Evolutionary conservation across 768 basidiomycete genomes (phyloP).

Genomic region (Xerocomellus chrysenteron): DNA sequence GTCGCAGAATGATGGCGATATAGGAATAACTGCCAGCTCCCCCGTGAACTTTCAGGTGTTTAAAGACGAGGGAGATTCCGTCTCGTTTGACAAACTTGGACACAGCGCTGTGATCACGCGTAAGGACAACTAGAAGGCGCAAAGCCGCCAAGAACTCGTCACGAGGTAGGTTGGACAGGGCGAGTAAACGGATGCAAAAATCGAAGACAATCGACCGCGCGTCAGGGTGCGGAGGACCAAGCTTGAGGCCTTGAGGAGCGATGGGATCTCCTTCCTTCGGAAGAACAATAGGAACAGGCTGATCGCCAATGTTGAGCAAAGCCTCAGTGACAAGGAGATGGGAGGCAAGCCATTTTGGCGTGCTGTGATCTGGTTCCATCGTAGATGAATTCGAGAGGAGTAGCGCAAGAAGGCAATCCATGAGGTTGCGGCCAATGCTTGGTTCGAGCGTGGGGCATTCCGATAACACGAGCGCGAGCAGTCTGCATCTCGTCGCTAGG

Average conservation of each 20-base stretch:
- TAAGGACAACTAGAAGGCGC: constrained; percentile 81
- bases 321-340: constrained; percentile 85
- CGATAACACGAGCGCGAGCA: constrained; percentile 80
- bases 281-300: constrained; percentile 60
- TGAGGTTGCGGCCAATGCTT: constrained; percentile 54
- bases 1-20: constrained; percentile 86
- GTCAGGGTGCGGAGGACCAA: constrained; percentile 61
- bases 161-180: constrained; percentile 58
- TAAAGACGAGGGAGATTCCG: constrained; percentile 64
- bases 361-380: constrained; percentile 49
- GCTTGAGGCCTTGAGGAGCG: constrained; percentile 45
- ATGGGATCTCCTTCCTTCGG: constrained; percentile 74
- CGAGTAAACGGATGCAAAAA: constrained; percentile 71
- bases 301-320: constrained; percentile 72
- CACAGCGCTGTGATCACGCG: constrained; percentile 66
- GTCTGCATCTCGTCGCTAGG: constrained; percentile 77
- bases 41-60: constrained; percentile 56
- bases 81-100: constrained; percentile 64
- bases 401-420: constrained; percentile 68
- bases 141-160: constrained; percentile 83
- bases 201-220: constrained; percentile 71
- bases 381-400: constrained; percentile 56
- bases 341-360: constrained; percentile 86
- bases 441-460: constrained; percentile 66
- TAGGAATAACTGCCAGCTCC: constrained; percentile 76